These are phyloP conservation scores for Houttuynia cordata DNA, from an alignment of 164 flowering plant genomes.

Conservation along the genomic window DNA sequence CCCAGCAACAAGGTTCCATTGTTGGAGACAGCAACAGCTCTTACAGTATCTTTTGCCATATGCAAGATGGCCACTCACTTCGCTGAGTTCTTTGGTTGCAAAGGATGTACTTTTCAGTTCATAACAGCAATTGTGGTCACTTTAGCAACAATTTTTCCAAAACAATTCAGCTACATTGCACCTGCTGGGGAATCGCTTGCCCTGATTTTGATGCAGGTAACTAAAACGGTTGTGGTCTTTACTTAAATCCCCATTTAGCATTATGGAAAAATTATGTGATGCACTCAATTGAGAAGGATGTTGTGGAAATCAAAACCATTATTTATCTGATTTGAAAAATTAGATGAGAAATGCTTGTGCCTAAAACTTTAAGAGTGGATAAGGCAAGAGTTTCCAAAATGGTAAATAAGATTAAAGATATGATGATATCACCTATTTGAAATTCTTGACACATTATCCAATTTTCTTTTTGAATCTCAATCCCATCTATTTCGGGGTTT, in stretches of 20 bases:
- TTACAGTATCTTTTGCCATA: constrained; percentile 59
- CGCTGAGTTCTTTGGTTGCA: constrained; percentile 27
- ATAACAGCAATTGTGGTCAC: constrained; percentile 55
- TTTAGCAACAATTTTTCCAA: constrained; percentile 60
- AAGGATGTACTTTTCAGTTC: constrained; percentile 57
- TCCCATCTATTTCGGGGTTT: not conserved
- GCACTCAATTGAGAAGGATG: too few species aligned
- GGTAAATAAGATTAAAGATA: too few species aligned
- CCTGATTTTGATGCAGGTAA: constrained; percentile 72
- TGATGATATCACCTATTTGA: too few species aligned
- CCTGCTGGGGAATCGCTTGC: constrained; percentile 72
- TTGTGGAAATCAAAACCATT: too few species aligned
- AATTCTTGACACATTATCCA: too few species aligned
- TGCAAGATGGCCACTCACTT: constrained; percentile 42
- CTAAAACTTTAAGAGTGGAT: too few species aligned
- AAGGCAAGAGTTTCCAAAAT: too few species aligned
- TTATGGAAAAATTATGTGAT: too few species aligned
- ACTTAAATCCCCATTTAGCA: not conserved
- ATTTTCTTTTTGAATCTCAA: too few species aligned
- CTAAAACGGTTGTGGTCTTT: not conserved
- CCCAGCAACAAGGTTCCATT: constrained; percentile 33
- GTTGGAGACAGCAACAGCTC: constrained; percentile 55
- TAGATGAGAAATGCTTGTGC: too few species aligned
- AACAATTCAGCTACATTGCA: constrained; percentile 47
- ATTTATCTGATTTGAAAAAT: too few species aligned